phyloP scores from a whole-genome alignment of 2,329 filamentous ascomycete genomes.

The Cucurbitaria berberidis region DNA sequence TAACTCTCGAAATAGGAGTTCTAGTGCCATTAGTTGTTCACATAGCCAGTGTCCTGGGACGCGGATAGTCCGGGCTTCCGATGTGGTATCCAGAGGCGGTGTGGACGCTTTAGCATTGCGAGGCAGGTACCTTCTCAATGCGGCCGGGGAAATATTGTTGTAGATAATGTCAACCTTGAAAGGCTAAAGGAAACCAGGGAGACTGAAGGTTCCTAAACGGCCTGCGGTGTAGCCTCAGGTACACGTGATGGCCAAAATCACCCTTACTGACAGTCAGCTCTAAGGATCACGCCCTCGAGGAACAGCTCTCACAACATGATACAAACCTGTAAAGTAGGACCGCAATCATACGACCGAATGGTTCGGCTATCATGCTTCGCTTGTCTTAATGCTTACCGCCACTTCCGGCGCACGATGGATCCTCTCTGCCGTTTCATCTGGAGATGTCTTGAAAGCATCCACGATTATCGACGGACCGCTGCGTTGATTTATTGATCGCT shows the following conservation, averaged over 20 bases:
- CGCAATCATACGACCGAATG: no score
- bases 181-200: neutral
- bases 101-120: conserved; percentile 1
- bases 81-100: conserved; percentile 2
- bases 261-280: neutral
- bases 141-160: neutral
- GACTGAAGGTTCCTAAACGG: neutral
- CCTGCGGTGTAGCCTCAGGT: neutral
- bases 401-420: conserved; percentile 6
- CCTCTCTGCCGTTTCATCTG: neutral
- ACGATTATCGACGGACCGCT: conserved; percentile 18
- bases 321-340: neutral
- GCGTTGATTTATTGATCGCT: conserved; percentile 40
- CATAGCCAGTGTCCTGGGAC: neutral
- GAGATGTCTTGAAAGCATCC: conserved; percentile 14
- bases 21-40: neutral
- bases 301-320: neutral
- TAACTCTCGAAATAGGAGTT: neutral
- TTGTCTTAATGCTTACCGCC: conserved; percentile 6
- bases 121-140: neutral
- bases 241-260: neutral
- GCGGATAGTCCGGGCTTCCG: conserved; percentile 2
- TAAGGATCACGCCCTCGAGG: neutral
- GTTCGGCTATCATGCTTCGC: no score
- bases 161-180: neutral